phyloP scores from a whole-genome alignment of 2,329 filamentous ascomycete species.

The Hymenoscyphus fructigenus region DNA sequence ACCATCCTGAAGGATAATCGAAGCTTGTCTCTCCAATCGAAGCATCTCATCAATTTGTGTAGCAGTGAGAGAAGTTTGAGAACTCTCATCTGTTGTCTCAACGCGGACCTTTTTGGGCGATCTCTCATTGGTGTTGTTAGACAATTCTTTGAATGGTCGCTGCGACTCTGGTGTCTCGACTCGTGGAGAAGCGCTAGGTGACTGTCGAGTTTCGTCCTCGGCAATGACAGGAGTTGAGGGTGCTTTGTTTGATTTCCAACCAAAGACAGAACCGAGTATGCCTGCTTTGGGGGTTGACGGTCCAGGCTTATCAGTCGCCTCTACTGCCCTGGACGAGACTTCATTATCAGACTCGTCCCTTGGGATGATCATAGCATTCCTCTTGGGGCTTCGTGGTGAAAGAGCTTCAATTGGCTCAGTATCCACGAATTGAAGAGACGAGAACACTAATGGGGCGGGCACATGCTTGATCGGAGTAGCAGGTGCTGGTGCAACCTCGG shows the following conservation, averaged over 20 bases:
- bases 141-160: constrained; percentile 60
- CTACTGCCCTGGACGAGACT: constrained; percentile 14
- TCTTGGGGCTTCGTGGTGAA: constrained; percentile 50
- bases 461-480: constrained; percentile 27
- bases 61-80: constrained; percentile 82
- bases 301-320: background rate
- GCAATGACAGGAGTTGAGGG: constrained; percentile 51
- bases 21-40: constrained; percentile 47
- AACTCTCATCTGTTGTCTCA: constrained; percentile 65
- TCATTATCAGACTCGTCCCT: constrained; percentile 41
- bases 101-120: constrained; percentile 41
- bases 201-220: constrained; percentile 63
- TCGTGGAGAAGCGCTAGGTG: constrained; percentile 50
- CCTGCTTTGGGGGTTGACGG: constrained; percentile 21
- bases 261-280: constrained; percentile 45
- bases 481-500: background rate
- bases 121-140: constrained; percentile 52
- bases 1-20: constrained; percentile 26
- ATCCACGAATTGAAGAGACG: constrained; percentile 32
- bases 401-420: constrained; percentile 34
- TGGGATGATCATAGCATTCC: constrained; percentile 57
- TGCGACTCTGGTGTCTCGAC: constrained; percentile 53
- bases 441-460: constrained; percentile 32
- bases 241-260: constrained; percentile 45
- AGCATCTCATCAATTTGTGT: constrained; percentile 78